phyloP scores from a whole-genome alignment of 495 filamentous ascomycete species.

The Trichoderma asperelloides region DNA sequence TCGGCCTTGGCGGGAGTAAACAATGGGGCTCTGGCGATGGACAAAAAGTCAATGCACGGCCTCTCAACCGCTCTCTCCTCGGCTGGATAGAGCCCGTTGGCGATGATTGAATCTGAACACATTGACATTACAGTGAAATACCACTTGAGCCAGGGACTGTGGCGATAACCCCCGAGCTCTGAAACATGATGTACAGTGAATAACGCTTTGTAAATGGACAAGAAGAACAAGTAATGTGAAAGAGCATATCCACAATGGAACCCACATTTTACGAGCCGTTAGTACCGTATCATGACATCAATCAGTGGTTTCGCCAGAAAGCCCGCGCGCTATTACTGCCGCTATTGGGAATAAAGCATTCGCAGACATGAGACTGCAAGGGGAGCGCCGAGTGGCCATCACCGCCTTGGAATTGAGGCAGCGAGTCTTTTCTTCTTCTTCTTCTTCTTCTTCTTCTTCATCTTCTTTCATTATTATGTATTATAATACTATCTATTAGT shows the following conservation, averaged over 20 bases:
- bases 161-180: neutral
- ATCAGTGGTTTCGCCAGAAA: neutral
- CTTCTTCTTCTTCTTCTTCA: too few species aligned
- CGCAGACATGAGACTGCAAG: too few species aligned
- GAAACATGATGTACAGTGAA: neutral
- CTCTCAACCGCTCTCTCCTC: neutral
- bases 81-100: neutral
- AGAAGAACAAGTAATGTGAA: neutral
- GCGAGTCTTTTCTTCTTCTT: too few species aligned
- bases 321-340: neutral
- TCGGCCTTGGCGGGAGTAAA: neutral
- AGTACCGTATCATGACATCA: neutral
- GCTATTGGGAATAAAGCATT: neutral
- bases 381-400: too few species aligned
- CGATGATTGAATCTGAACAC: neutral
- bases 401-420: too few species aligned
- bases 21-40: neutral
- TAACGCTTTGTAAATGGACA: neutral
- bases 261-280: slow-evolving; percentile 4
- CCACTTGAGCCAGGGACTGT: too few species aligned
- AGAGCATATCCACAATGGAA: neutral
- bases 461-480: too few species aligned
- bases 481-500: too few species aligned
- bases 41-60: too few species aligned
- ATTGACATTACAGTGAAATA: too few species aligned